These are phyloP conservation scores for Candida awuae DNA, from an alignment of 805 yeast genomes.

Conservation along the genomic window DNA sequence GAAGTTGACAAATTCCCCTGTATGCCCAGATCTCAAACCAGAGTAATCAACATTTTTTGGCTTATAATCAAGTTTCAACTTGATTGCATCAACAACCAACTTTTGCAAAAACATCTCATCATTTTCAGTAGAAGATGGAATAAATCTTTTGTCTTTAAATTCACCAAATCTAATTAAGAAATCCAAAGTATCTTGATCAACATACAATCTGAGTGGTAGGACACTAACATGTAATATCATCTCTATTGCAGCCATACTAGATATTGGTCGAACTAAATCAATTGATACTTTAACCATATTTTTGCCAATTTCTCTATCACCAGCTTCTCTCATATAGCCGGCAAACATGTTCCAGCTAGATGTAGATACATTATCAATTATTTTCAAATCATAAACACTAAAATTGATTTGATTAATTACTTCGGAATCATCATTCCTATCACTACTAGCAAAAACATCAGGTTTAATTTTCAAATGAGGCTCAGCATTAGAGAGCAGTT, in stretches of 20 bases:
- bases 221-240: slow-evolving; percentile 43
- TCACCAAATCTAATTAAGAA: slow-evolving; percentile 73
- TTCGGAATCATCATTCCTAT: slow-evolving; percentile 32
- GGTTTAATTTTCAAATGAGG: slow-evolving; percentile 25
- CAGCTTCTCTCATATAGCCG: slow-evolving; percentile 59
- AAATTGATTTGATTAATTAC: slow-evolving; percentile 43
- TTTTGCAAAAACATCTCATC: slow-evolving; percentile 64
- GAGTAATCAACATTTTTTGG: slow-evolving; percentile 83
- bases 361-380: slow-evolving; percentile 71
- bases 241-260: slow-evolving; percentile 61
- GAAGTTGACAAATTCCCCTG: slow-evolving; percentile 80
- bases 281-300: slow-evolving; percentile 51
- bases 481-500: slow-evolving; percentile 34
- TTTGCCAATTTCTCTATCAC: slow-evolving; percentile 61
- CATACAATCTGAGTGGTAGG: slow-evolving; percentile 71
- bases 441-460: slow-evolving; percentile 22
- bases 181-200: slow-evolving; percentile 91
- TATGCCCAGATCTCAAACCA: slow-evolving; percentile 79
- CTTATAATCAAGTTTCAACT: slow-evolving; percentile 74
- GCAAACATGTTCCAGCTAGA: slow-evolving; percentile 88
- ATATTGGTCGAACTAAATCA: slow-evolving; percentile 57
- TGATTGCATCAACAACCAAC: slow-evolving; percentile 51
- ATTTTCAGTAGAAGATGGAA: slow-evolving; percentile 41
- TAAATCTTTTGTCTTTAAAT: slow-evolving; percentile 66
- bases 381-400: slow-evolving; percentile 44